Evolutionary conservation across 352 stramenopile species (phyloP).

Genomic region (Phytophthora gonapodyides): DNA sequence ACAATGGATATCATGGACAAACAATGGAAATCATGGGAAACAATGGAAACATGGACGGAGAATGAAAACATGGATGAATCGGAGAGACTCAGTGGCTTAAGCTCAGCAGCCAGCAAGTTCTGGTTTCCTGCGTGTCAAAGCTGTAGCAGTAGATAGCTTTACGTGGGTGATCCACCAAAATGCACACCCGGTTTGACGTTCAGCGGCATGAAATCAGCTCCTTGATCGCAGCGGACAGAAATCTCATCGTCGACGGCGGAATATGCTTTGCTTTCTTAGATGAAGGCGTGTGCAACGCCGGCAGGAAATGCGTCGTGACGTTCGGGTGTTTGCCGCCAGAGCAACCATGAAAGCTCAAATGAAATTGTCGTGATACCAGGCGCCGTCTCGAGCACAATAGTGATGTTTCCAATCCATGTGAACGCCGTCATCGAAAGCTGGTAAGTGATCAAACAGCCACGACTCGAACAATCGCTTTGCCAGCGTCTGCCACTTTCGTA

Average conservation of each 20-base stretch:
- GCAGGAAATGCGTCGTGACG: slow-evolving; percentile 5
- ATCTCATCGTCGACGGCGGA: background rate
- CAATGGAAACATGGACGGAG: background rate
- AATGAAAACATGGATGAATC: background rate
- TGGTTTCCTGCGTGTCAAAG: slow-evolving; percentile 5
- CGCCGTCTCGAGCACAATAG: background rate
- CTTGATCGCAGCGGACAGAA: background rate
- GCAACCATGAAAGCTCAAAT: slow-evolving; percentile 6
- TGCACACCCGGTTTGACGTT: slow-evolving; percentile 11
- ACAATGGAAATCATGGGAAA: background rate
- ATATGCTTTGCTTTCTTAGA: slow-evolving; percentile 1
- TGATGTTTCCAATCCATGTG: slow-evolving; percentile 1
- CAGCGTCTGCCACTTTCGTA: background rate
- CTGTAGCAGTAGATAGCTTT: slow-evolving; percentile 13
- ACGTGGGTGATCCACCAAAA: background rate
- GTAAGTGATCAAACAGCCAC: background rate
- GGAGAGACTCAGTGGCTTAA: no score
- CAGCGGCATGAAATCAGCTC: slow-evolving; percentile 10
- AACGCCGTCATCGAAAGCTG: slow-evolving; percentile 1
- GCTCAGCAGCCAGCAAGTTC: slow-evolving; percentile 1
- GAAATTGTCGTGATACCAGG: slow-evolving; percentile 10
- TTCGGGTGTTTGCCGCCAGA: background rate
- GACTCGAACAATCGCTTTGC: background rate
- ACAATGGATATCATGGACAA: no score
- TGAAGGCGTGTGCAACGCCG: background rate